Conservation (phyloP, 805 yeast genomes). For the Zygoascus biomembranicola region DNA sequence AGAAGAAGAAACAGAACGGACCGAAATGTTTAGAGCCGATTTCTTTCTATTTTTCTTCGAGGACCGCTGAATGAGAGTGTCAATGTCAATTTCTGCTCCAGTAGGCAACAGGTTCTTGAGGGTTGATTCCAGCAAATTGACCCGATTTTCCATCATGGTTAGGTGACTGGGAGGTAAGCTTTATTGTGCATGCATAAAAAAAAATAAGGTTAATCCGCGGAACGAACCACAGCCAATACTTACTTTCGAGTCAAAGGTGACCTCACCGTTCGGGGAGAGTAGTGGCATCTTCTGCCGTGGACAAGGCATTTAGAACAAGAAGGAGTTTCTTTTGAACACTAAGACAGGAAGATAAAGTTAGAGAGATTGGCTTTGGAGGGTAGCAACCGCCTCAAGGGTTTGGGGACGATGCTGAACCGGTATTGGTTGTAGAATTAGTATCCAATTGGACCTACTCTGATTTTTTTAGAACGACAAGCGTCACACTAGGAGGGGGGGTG, state of each 20-base stretch:
- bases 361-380: not conserved
- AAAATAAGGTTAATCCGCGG: no score
- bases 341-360: not conserved
- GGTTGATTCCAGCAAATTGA: slow-evolving; percentile 38
- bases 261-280: slow-evolving; percentile 69
- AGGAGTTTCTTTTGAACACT: slow-evolving; percentile 71
- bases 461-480: slow-evolving; percentile 71
- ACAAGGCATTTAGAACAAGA: slow-evolving; percentile 65
- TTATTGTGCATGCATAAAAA: no score
- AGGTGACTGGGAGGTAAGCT: slow-evolving; percentile 36
- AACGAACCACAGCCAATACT: not conserved
- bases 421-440: no score
- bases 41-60: not conserved
- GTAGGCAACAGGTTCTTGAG: slow-evolving; percentile 36
- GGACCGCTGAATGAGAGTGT: slow-evolving; percentile 24
- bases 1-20: not conserved
- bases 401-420: no score
- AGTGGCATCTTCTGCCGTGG: slow-evolving; percentile 66
- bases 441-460: slow-evolving; percentile 32
- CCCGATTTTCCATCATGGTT: slow-evolving; percentile 62
- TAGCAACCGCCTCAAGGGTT: no score
- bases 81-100: slow-evolving; percentile 34
- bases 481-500: slow-evolving; percentile 44
- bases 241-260: slow-evolving; percentile 71
- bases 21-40: not conserved